Evolutionary conservation across 202 grass and related monocot genomes (phyloP).

Genomic region (Zoysia matrella): DNA sequence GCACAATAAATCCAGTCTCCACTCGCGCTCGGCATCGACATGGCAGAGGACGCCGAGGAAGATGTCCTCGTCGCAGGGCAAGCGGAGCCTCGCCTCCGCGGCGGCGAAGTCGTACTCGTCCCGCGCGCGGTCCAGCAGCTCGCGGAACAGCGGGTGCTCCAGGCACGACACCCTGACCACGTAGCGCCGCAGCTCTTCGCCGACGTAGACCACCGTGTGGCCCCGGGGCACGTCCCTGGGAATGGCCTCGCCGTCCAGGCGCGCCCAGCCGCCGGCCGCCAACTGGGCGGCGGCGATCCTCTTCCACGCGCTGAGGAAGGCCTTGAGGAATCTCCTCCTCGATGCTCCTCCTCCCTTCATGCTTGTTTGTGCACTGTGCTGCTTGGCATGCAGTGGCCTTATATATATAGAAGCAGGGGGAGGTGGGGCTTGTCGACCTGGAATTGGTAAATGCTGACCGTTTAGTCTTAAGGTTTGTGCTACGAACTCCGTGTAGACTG

Average conservation of each 20-base stretch:
- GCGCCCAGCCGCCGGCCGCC: constrained; percentile 31
- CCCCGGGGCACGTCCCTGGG: constrained; percentile 81
- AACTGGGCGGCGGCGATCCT: constrained; percentile 37
- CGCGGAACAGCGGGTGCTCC: constrained; percentile 80
- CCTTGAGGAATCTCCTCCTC: constrained; percentile 42
- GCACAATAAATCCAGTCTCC: constrained; percentile 43
- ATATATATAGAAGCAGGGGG: constrained; percentile 17
- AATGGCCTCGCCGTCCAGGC: constrained; percentile 38
- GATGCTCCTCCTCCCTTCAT: constrained; percentile 37
- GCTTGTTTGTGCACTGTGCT: constrained; percentile 23
- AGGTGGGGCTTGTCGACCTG: constrained; percentile 4
- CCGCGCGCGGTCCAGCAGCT: constrained; percentile 69
- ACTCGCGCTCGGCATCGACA: constrained; percentile 45
- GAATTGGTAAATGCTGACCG: constrained; percentile 39
- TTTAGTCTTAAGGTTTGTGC: constrained; percentile 38
- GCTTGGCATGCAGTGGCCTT: constrained; percentile 1
- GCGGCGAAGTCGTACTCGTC: constrained; percentile 72
- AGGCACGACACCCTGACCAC: constrained; percentile 77
- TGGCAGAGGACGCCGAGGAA: constrained; percentile 70
- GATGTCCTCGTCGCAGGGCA: constrained; percentile 78
- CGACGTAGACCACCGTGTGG: constrained; percentile 91
- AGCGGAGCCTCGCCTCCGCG: constrained; percentile 49
- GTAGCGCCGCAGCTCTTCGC: constrained; percentile 47
- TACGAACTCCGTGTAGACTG: background rate
- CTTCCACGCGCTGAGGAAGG: constrained; percentile 62